Percentiles rank a stretch among this genome's conserved stretches.
Evolutionary conservation across 257 asterid genomes (phyloP).

Genomic region (Solanum pennellii): DNA sequence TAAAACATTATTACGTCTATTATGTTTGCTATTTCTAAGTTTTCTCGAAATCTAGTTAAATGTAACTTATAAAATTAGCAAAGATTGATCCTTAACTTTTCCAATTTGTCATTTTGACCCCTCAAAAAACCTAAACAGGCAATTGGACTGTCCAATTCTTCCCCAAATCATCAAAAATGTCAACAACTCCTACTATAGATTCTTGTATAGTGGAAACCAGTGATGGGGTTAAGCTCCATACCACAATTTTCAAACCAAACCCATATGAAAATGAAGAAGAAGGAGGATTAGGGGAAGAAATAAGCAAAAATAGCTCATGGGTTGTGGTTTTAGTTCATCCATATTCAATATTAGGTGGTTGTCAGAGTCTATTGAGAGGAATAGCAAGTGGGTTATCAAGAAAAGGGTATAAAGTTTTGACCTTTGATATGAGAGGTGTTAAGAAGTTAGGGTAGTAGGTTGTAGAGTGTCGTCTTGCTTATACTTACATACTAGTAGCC

Average conservation of each 20-base stretch:
- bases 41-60: too few species aligned
- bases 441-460: background rate
- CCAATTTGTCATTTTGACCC: background rate
- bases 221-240: conserved; percentile 30
- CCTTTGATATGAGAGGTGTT: conserved; percentile 53
- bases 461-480: background rate
- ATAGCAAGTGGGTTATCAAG: conserved; percentile 32
- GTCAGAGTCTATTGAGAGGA: conserved; percentile 34
- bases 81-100: background rate
- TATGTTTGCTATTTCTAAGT: too few species aligned
- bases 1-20: too few species aligned
- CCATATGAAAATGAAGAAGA: background rate
- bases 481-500: background rate
- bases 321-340: conserved; percentile 48
- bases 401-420: conserved; percentile 37
- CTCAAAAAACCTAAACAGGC: background rate
- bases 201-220: conserved; percentile 35
- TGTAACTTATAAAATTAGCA: background rate
- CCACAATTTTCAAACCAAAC: conserved; percentile 22
- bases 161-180: background rate
- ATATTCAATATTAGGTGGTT: conserved; percentile 36
- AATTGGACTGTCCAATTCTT: background rate
- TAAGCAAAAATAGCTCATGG: background rate
- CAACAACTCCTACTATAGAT: background rate
- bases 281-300: background rate